Base-by-base conservation (phyloP, 2,329 filamentous ascomycete genomes). In the Nemania sp. region DNA sequence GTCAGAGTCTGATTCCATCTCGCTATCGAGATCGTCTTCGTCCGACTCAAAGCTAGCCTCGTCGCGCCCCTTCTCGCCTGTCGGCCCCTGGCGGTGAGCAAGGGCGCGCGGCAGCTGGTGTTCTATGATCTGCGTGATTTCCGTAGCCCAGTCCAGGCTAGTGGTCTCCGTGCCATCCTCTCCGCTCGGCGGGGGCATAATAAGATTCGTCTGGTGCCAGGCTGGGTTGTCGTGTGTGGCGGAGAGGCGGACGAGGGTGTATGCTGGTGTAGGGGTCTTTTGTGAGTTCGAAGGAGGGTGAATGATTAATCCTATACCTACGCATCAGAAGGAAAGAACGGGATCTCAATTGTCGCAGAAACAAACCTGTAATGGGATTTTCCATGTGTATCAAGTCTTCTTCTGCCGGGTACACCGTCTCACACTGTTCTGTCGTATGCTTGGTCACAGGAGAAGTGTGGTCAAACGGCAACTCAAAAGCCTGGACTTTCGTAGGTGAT, bases 131-230 rank as follows among this genome's bases (percentile, higher is more conserved):
- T 83, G 80, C 15, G 77, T 76, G 29, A 88, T 83, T 29, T 83
- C 80, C 18, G 79, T 79, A 2, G 80, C 84, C 87, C 87, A 89
- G 59, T 82, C 82, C 0, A 80, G 80, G 11, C 68, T 70, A 1
- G 62, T 45, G 2, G 63, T 13, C 49, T 41, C 20, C 11, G 35
- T 27, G 13, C 66, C 64, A 1, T 70, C 11, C 27, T 70, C 70
- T 5, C 53, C 62, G 53, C 72, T 69, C 2, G 64, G 66, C 2
- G 64, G 66, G 0, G 75, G 70, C 0, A 76, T 61, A 15, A 80
- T 75, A 1, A 82, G 73, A 69, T 86, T 88, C 18, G 83, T 85
- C 66, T 88, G 82, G 68, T 83, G 86, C 87, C 87, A 89, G 70
- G 83, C 80, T 15, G 78, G 74, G 69, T 86, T 88, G 2, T 80